Base-by-base conservation (phyloP, 257 asterid genomes). In the Ilex aquifolium region DNA sequence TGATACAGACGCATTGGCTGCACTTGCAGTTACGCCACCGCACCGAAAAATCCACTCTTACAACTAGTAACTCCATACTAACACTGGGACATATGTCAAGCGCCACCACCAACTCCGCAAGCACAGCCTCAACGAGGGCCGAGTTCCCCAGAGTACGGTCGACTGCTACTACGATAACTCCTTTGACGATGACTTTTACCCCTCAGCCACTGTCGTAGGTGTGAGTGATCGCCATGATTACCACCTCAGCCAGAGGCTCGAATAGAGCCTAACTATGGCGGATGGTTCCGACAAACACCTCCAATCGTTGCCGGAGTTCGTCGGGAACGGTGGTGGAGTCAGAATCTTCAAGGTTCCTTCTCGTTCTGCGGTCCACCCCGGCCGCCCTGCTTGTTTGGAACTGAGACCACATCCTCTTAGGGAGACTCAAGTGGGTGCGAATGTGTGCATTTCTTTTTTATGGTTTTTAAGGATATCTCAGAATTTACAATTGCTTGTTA, bases 81-180 rank as follows among this genome's bases (percentile, higher is more conserved):
- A 63, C 75, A 82, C 93, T 40, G 84, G 76, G n/a, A n/a, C n/a
- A n/a, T n/a, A n/a, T n/a, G n/a, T n/a, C n/a, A n/a, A n/a, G n/a
- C n/a, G n/a, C n/a, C 82, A 76, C 3, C 82, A 80, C 57, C 87
- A 84, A 70, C 65, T 80, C 32, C 86, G 95, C 36, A 84, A 87
- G 32, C 88, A 84, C 65, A 87, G 92, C 81, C 89, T 87, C 65
- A 90, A 82, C 61, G 95, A 87, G 13, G 71, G 65, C 16, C 77
- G 75, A 27, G 74, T 74, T 51, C 12, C 64, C 21, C 72, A 48
- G 63, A 63, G 71, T 59, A 69, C 66, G 11, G 54, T 65, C 9
- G 66, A 46, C 6, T 75, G 56, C n/a, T 74, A 40, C 29, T 61
- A 62, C 3, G 77, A 62, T 0, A 62, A 13, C 9, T 62, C 58